These are phyloP conservation scores for Aspergillus fumigatiaffinis DNA, from an alignment of 2,329 filamentous ascomycete species.

Conservation along the genomic window DNA sequence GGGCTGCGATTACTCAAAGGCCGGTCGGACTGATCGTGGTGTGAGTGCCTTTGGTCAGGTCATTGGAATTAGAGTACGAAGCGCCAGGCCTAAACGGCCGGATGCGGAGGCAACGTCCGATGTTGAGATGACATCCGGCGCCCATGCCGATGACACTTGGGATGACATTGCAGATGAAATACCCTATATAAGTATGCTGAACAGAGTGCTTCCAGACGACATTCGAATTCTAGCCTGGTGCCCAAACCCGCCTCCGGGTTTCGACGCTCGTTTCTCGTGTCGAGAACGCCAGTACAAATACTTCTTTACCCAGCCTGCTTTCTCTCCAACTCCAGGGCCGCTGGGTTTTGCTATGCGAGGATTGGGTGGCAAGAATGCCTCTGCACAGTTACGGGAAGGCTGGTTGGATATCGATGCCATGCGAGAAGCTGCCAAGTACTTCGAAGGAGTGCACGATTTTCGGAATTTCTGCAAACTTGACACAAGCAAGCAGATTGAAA, in stretches of 20 bases:
- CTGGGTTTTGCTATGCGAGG: conserved; percentile 44
- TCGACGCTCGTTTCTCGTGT: conserved; percentile 91
- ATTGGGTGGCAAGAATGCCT: conserved; percentile 17
- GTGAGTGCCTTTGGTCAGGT: conserved; percentile 98
- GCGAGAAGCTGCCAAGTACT: conserved; percentile 73
- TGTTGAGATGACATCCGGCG: conserved; percentile 12
- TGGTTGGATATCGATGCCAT: conserved; percentile 88
- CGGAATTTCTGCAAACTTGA: conserved; percentile 97
- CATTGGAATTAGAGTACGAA: conserved; percentile 76
- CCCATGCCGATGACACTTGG: conserved; percentile 44
- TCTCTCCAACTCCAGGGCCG: conserved; percentile 61
- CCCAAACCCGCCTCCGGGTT: conserved; percentile 70
- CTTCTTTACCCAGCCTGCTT: conserved; percentile 95
- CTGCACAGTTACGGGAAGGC: conserved; percentile 53
- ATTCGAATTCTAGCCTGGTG: conserved; percentile 94
- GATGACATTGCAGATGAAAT: conserved; percentile 76
- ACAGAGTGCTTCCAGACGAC: conserved; percentile 80
- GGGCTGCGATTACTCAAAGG: conserved; percentile 88
- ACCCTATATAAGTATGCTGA: conserved; percentile 76
- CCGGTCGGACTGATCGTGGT: conserved; percentile 85
- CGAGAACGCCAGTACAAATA: conserved; percentile 89
- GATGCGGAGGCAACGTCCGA: conserved; percentile 1
- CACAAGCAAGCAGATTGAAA: conserved; percentile 79
- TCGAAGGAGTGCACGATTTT: conserved; percentile 86
- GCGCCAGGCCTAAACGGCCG: conserved; percentile 59